Evolutionary conservation across 2,329 filamentous ascomycete species (phyloP), one percentile per base, ranked within the genome.

Genomic region (Blumeriella jaapii): DNA sequence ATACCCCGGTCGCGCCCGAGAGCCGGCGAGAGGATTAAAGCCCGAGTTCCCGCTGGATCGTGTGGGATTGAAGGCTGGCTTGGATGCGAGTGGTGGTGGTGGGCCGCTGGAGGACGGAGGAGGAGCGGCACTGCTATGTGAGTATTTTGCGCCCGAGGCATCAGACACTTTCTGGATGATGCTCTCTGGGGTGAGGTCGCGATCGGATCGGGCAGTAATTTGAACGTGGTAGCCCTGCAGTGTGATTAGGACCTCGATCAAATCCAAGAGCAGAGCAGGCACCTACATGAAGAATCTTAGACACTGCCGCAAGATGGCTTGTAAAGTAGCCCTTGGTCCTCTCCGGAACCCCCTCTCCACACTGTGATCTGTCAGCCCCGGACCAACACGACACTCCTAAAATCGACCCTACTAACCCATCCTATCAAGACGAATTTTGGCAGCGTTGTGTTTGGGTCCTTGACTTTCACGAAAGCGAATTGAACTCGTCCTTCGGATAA

Each of bases 291-390:
- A 98, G 73, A 49, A 95, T 70, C 62, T 94, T 95, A 43, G 86
- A 78, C 23, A 96, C 86, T 30, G 85, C 80, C 41, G 82, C 78
- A 30, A 91, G 67, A 61, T 98, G 89, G 62, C 86, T 95, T 48
- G 85, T 94, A 58, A 98, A 98, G 63, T 96, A 96, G 47, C 91
- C 91, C 63, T 96, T 98, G 42, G 89, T 96, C 53, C 89, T 72
- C 63, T 98, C 91, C n/a, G 91, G 91, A 11, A 98, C 91, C 50
- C 91, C 91, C 55, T 93, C 89, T 48, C 91, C 91, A 59, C 91
- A 98, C 82, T 70, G 45, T 33, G 27, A n/a, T 15, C 32, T 39
- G 44, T 56, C 39, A 56, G 53, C 31, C 30, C n/a, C 20, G 22
- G 16, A 29, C 16, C 15, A 24, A 12, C 9, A 20, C 14, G 18